These are phyloP conservation scores for Leucocoprinus sp. DNA, from an alignment of 768 basidiomycete species.

Conservation along the genomic window DNA sequence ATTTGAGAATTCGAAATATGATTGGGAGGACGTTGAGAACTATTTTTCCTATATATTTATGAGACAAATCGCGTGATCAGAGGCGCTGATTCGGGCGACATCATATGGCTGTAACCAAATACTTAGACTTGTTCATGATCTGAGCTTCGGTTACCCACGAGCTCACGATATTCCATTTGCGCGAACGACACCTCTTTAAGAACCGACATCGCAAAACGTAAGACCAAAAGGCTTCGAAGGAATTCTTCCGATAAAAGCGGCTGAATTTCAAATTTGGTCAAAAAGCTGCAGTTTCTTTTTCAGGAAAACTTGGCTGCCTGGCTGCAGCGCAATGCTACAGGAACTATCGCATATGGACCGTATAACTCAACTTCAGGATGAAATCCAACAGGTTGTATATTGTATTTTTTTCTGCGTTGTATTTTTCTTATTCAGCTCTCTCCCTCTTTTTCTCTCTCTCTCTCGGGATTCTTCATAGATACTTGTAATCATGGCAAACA, in stretches of 20 bases:
- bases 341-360: slow-evolving; percentile 93
- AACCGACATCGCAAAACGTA: neutral
- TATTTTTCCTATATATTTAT: no score
- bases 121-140: neutral
- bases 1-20: neutral
- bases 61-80: neutral
- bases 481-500: slow-evolving; percentile 82
- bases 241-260: slow-evolving; percentile 1
- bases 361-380: slow-evolving; percentile 92
- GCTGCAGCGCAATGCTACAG: slow-evolving; percentile 83
- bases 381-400: slow-evolving; percentile 69
- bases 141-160: neutral
- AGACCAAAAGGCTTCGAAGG: neutral
- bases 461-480: no score
- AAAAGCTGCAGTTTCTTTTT: neutral
- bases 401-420: neutral
- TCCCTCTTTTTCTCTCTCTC: neutral
- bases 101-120: neutral
- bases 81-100: neutral
- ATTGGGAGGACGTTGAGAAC: neutral
- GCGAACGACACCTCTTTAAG: neutral
- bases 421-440: neutral
- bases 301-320: neutral
- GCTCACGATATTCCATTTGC: neutral
- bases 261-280: neutral